Evolutionary conservation across 1,284 basidiomycete genomes (phyloP), one percentile per base, ranked within the genome.

Genomic region (Phellinidium pouzarii): DNA sequence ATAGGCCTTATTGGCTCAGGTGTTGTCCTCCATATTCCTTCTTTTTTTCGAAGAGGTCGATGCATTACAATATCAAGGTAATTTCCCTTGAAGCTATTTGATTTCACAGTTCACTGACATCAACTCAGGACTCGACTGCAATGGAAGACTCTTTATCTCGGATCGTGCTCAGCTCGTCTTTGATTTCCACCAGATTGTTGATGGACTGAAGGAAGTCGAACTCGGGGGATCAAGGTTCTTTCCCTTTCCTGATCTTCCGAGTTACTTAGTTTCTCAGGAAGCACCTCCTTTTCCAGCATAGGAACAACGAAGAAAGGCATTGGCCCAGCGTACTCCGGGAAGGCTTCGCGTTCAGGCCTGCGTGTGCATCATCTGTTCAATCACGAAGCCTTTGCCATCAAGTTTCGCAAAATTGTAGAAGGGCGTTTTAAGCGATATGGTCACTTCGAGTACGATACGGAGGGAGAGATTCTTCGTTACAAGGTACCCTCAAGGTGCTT

Each of bases 121-220:
- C 14, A 22, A 25, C 22, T 44, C 27, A 94, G 92, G 93, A 29
- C 81, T 99, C 53, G 80, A 91, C 64, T 96, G 92, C 71, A 80
- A 83, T 9, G 79, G 81, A 58, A 84, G 96, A 40, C 74, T 99
- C 20, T 90, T 97, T 69, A 76, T 99, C 61, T 98, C 95, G 20
- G 94, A 98, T 71, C 87, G 95, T 59, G 93, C 95, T 2, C 93
- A 96, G 61, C 84, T 99, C 59, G 95, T 99, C 44, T 94, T 98
- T 64, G 95, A 98, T 69, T 99, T 99, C 71, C 95, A 99, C 71
- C 95, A 99, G 73, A 96, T 98, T 63, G 96, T 99, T 38, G 96
- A 99, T 65, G 96, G 96, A 14, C 73, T 99, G 63, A 99, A 99
- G 70, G 95, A 99, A 70, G 91, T 94, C 44, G 95, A 99, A 70